These are phyloP conservation scores for Kodamaea hsintzibuensis DNA, from an alignment of 805 yeast genomes.

Conservation along the genomic window DNA sequence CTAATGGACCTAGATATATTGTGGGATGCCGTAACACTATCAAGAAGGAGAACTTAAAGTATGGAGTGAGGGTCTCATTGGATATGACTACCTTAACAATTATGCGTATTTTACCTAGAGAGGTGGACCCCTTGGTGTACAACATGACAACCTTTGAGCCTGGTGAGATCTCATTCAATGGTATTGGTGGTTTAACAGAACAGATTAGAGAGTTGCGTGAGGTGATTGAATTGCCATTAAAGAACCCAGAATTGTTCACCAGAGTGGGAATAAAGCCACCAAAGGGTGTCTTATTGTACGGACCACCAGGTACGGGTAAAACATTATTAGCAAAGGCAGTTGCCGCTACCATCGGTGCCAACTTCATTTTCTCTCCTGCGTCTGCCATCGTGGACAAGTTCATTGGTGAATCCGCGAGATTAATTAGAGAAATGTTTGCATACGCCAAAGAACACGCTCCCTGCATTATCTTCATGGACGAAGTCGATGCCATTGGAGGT, in stretches of 20 bases:
- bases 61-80: constrained; percentile 93
- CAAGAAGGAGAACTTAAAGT: constrained; percentile 76
- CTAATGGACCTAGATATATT: constrained; percentile 95
- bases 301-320: constrained; percentile 99
- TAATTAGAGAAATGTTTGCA: constrained; percentile 96
- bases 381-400: constrained; percentile 97
- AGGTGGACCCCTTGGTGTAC: constrained; percentile 96
- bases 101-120: constrained; percentile 96
- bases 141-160: constrained; percentile 98
- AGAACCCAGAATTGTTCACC: constrained; percentile 92
- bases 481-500: constrained; percentile 98
- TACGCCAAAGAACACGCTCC: constrained; percentile 98
- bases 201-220: constrained; percentile 96
- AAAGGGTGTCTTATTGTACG: constrained; percentile 92
- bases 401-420: constrained; percentile 95
- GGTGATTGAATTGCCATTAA: constrained; percentile 94
- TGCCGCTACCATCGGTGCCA: constrained; percentile 98
- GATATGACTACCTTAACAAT: constrained; percentile 98
- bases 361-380: constrained; percentile 97
- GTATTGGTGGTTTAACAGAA: constrained; percentile 94
- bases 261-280: constrained; percentile 99
- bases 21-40: constrained; percentile 96
- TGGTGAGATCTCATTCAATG: constrained; percentile 93
- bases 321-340: constrained; percentile 95
- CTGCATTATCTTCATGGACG: constrained; percentile 97